Percentiles rank a stretch among this genome's conserved stretches.
These are phyloP conservation scores for Odontarrhena argentea DNA, from an alignment of 345 rosid genomes.

Conservation along the genomic window DNA sequence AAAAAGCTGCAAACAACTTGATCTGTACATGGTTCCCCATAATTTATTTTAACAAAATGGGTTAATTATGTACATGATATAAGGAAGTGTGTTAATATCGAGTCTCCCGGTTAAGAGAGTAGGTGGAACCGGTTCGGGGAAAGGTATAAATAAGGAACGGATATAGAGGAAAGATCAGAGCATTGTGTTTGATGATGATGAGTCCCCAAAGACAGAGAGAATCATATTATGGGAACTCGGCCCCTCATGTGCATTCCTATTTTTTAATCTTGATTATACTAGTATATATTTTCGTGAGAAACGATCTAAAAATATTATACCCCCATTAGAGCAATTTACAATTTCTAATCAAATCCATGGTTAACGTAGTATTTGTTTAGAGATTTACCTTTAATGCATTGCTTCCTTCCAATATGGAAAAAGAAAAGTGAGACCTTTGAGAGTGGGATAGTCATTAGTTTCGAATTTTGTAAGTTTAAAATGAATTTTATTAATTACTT, in stretches of 20 bases:
- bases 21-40: background rate
- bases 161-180: slow-evolving; percentile 24
- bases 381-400: background rate
- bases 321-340: background rate
- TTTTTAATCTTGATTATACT: background rate
- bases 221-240: slow-evolving; percentile 47
- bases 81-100: background rate
- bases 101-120: background rate
- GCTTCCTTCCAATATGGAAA: no score
- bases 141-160: background rate
- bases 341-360: background rate
- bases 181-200: slow-evolving; percentile 34
- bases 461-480: background rate
- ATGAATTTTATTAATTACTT: background rate
- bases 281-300: slow-evolving; percentile 3
- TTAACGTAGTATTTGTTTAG: background rate
- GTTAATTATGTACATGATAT: no score
- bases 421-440: no score
- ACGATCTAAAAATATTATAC: background rate
- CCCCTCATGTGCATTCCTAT: slow-evolving; percentile 38
- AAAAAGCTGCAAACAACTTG: background rate
- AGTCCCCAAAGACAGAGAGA: slow-evolving; percentile 66
- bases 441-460: background rate
- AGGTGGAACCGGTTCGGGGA: slow-evolving; percentile 17
- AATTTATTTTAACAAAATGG: no score